A percentile compares a stretch with the other conserved stretches of the same genome.
These are phyloP conservation scores for Talaromyces sp. DNA, from an alignment of 2,329 filamentous ascomycete species.

Conservation along the genomic window DNA sequence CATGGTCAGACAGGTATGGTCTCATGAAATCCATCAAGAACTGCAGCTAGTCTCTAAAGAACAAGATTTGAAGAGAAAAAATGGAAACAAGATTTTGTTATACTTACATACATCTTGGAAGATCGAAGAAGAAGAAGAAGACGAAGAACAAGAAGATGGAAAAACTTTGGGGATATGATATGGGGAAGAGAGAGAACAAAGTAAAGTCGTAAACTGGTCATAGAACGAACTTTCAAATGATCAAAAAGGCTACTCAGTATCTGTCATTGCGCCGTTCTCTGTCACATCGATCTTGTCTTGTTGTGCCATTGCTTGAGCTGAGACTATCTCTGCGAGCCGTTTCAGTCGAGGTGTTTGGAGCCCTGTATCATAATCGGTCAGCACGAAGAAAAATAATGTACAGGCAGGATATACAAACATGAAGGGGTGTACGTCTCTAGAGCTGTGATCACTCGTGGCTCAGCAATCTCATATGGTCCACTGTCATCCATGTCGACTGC, in stretches of 20 bases:
- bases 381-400: constrained; percentile 9
- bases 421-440: constrained; percentile 97
- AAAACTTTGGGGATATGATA: not conserved
- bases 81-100: constrained; percentile 7
- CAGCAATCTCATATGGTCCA: constrained; percentile 96
- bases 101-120: constrained; percentile 16
- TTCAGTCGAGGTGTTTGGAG: constrained; percentile 94
- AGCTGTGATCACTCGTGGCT: constrained; percentile 91
- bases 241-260: constrained; percentile 9
- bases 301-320: constrained; percentile 91
- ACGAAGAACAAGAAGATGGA: too few relatives aligned
- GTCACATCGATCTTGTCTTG: constrained; percentile 72
- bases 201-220: constrained; percentile 18
- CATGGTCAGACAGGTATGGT: not conserved
- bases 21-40: not conserved
- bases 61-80: not conserved
- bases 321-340: constrained; percentile 96
- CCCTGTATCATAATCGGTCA: constrained; percentile 51
- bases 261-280: constrained; percentile 16
- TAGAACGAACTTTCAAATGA: constrained; percentile 4
- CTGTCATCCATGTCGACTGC: constrained; percentile 99
- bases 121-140: not conserved
- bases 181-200: constrained; percentile 1
- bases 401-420: constrained; percentile 59
- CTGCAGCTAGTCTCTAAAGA: not conserved